Conservation (phyloP, 2,329 filamentous ascomycete genomes). For the Hypoxylon sp. region DNA sequence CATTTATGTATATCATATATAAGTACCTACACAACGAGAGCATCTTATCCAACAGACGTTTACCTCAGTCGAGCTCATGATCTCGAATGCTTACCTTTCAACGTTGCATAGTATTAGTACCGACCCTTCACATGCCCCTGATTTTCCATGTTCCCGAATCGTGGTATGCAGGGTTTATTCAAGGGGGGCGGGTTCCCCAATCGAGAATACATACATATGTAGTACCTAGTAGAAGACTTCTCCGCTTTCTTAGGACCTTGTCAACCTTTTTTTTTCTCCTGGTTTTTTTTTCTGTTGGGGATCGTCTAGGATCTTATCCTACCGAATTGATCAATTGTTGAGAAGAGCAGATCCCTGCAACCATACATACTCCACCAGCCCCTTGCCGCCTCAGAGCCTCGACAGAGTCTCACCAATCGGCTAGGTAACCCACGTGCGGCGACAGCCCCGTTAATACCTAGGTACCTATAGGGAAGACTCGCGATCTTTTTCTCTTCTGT, state of each 20-base stretch:
- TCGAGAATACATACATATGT: conserved; percentile 14
- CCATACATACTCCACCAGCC: conserved; percentile 20
- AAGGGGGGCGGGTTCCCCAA: conserved; percentile 30
- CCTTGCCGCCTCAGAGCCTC: conserved; percentile 1
- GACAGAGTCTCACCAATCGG: conserved; percentile 35
- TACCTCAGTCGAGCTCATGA: not conserved
- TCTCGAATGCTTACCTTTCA: not conserved
- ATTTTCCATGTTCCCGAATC: conserved; percentile 37
- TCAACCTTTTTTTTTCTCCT: conserved; percentile 2
- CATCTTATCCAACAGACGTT: conserved; percentile 1
- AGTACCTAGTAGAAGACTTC: conserved; percentile 18
- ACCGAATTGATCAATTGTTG: conserved; percentile 45
- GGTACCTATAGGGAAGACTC: not conserved
- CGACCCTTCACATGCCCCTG: conserved; percentile 32
- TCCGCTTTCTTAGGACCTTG: conserved; percentile 28
- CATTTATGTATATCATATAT: not conserved
- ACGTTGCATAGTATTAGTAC: conserved; percentile 2
- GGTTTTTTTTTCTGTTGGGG: conserved; percentile 46
- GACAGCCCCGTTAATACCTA: conserved; percentile 14
- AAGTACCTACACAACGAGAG: not conserved
- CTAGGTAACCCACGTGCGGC: conserved; percentile 37
- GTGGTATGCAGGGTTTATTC: conserved; percentile 27
- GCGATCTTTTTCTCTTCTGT: too few relatives aligned
- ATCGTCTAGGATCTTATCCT: conserved; percentile 42
- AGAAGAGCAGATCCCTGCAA: conserved; percentile 41